Evolutionary conservation across 2,329 filamentous ascomycete species (phyloP), one percentile per base, ranked within the genome.

Genomic region (Paracoccidioides lutzii): DNA sequence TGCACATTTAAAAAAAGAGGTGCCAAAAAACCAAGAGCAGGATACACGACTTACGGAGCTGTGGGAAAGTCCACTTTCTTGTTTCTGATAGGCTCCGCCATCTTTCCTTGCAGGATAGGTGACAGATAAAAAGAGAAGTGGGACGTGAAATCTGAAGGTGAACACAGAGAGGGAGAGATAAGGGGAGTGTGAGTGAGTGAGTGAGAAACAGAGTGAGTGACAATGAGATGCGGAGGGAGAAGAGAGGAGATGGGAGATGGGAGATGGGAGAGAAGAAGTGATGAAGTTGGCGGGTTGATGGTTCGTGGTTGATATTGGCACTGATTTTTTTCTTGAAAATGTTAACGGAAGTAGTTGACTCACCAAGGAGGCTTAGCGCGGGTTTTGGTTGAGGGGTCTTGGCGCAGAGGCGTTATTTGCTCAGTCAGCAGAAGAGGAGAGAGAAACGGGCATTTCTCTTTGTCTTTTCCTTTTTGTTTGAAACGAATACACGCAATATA

Each of bases 21-120:
- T 55, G 58, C 3, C 37, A 45, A 51, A 12, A 14, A 6, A 22
- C 12, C 10, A 28, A 30, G 35, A 44, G 40, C 30, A 55, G 51
- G 46, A 37, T 53, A 59, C 54, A 60, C 52, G 60, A 79, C 81
- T 76, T 78, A 85, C 82, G 82, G 82, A 62, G 82, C 82, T 62
- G 80, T 76, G 63, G 78, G 76, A 64, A 78, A 75, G 66, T 82
- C 80, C 61, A 78, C 70, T 72, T 81, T 82, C 75, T 82, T 83
- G 71, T 83, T 84, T 71, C 79, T 80, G 71, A 83, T 84, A 64
- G 81, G 81, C 69, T 84, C 82, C 70, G 82, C 83, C 82, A 85
- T 85, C 62, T 60, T 73, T 50, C 22, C 53, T 53, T 15, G 55
- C 57, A 57, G 53, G 54, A 54, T 37, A 49, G 37, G 53, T 53